Conservation (phyloP, 768 basidiomycete genomes). For the Wakefieldia striispora region DNA sequence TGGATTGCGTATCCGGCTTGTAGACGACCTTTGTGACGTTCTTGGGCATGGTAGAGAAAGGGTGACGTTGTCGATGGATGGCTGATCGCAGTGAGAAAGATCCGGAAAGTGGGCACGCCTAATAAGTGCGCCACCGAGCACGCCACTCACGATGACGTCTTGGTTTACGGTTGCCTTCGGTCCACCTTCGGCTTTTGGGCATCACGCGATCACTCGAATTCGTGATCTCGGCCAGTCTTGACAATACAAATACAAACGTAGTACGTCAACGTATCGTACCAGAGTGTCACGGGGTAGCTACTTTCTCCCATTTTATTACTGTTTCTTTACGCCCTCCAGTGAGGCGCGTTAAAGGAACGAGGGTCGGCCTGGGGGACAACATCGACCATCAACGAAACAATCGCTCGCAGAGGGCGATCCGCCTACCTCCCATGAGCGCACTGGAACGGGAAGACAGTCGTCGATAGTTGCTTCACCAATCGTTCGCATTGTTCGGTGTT, state of each 20-base stretch:
- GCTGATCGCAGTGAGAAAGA: not conserved
- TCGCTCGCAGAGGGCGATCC: not conserved
- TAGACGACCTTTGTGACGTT: slow-evolving; percentile 69
- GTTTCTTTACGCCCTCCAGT: slow-evolving; percentile 9
- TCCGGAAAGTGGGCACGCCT: slow-evolving; percentile 9
- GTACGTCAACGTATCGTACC: too few species aligned
- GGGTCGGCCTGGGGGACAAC: slow-evolving; percentile 43
- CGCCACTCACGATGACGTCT: slow-evolving; percentile 26
- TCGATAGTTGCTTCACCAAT: slow-evolving; percentile 64
- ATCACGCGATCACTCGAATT: slow-evolving; percentile 29
- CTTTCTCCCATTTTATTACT: slow-evolving; percentile 25
- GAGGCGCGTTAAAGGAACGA: slow-evolving; percentile 47
- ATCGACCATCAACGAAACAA: not conserved
- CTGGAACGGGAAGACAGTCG: slow-evolving; percentile 85
- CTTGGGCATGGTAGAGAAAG: slow-evolving; percentile 39
- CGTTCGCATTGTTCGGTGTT: slow-evolving; percentile 62
- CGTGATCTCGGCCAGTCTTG: not conserved
- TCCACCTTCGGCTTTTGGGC: slow-evolving; percentile 8
- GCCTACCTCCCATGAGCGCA: slow-evolving; percentile 91
- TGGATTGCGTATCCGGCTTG: slow-evolving; percentile 70
- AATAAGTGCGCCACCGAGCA: slow-evolving; percentile 15
- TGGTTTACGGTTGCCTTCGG: slow-evolving; percentile 1
- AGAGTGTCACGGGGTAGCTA: slow-evolving; percentile 16
- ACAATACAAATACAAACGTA: too few species aligned
- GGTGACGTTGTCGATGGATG: slow-evolving; percentile 9